phyloP scores from a whole-genome alignment of 768 basidiomycete species.

The Neoboletus magnificus region DNA sequence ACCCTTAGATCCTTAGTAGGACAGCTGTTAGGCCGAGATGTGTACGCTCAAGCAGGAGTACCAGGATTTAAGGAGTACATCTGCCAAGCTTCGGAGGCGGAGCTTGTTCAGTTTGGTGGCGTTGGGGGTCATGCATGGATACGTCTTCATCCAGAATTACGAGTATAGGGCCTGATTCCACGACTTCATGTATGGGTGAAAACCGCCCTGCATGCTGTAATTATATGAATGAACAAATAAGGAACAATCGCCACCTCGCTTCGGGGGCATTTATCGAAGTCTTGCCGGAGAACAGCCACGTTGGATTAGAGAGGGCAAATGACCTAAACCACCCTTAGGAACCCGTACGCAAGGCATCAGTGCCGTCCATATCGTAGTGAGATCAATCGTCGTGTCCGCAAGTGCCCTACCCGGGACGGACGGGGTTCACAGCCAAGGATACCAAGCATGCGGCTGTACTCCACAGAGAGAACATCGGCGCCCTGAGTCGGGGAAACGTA shows the following conservation, averaged over 20 bases:
- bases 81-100: conserved; percentile 35
- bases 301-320: neutral
- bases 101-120: conserved; percentile 42
- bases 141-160: conserved; percentile 25
- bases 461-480: neutral
- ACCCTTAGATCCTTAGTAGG: conserved; percentile 40
- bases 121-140: conserved; percentile 37
- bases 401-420: neutral
- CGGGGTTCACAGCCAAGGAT: neutral
- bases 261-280: neutral
- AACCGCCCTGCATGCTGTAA: conserved; percentile 10
- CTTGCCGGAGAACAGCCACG: neutral
- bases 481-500: neutral
- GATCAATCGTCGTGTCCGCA: neutral
- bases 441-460: neutral
- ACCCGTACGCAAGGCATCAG: neutral
- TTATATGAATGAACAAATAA: conserved; percentile 16
- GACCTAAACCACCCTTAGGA: conserved; percentile 9
- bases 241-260: conserved; percentile 2
- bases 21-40: conserved; percentile 26
- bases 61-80: conserved; percentile 41
- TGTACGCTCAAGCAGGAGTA: conserved; percentile 41
- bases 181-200: conserved; percentile 6
- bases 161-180: conserved; percentile 6
- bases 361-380: neutral